These are phyloP conservation scores for Ramalina intermedia DNA, from an alignment of 495 filamentous ascomycete species.

Conservation along the genomic window DNA sequence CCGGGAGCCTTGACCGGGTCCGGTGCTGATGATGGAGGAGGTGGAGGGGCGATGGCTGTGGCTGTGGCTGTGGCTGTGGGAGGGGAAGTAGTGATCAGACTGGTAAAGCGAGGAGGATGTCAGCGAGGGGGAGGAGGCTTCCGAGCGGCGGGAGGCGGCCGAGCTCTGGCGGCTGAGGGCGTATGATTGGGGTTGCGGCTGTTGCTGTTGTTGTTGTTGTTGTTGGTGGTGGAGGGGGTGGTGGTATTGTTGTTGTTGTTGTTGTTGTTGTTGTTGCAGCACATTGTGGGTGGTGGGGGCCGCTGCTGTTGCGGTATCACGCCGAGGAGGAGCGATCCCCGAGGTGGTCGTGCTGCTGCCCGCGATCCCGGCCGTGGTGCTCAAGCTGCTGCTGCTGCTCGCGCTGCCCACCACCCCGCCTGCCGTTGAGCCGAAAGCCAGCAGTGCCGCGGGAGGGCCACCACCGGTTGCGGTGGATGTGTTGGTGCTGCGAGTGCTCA, in stretches of 20 bases:
- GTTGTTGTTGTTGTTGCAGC: too few relatives aligned
- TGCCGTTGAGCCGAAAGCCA: not conserved
- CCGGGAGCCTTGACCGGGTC: not conserved
- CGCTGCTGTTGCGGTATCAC: slow-evolving; percentile 13
- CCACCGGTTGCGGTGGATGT: slow-evolving; percentile 25
- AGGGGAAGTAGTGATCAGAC: slow-evolving; percentile 19
- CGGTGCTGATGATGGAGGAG: slow-evolving; percentile 11
- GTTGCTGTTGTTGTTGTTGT: not conserved
- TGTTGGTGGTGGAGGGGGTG: too few relatives aligned
- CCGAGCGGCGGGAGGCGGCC: slow-evolving; percentile 28
- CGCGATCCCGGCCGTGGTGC: slow-evolving; percentile 15
- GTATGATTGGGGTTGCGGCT: slow-evolving; percentile 8
- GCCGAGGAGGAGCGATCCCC: slow-evolving; percentile 34
- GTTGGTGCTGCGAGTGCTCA: slow-evolving; percentile 38
- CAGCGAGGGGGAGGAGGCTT: slow-evolving; percentile 24
- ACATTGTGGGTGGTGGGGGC: too few relatives aligned
- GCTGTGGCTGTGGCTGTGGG: slow-evolving; percentile 13
- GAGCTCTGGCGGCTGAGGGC: slow-evolving; percentile 20
- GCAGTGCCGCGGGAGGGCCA: too few relatives aligned
- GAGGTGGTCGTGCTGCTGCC: slow-evolving; percentile 24
- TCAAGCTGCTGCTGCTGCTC: slow-evolving; percentile 18
- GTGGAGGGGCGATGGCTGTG: slow-evolving; percentile 20
- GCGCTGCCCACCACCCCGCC: not conserved
- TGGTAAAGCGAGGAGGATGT: slow-evolving; percentile 19
- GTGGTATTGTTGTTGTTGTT: too few relatives aligned